phyloP scores from a whole-genome alignment of 2,329 filamentous ascomycete species.

The Lecanicillium sp. region DNA sequence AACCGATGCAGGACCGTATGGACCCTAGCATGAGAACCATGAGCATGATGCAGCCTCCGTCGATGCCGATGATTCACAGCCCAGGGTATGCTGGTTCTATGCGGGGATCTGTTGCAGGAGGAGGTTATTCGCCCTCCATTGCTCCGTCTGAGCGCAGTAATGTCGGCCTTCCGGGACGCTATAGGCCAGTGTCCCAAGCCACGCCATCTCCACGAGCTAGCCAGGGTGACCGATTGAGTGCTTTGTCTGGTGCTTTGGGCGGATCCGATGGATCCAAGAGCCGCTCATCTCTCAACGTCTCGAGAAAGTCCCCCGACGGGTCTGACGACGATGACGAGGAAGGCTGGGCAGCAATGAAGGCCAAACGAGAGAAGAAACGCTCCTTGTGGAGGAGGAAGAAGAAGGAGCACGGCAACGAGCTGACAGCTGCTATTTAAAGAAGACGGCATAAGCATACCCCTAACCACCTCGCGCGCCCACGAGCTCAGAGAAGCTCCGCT shows the following conservation, averaged over 20 bases:
- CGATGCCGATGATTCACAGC: constrained; percentile 35
- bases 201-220: constrained; percentile 23
- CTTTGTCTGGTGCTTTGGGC: constrained; percentile 24
- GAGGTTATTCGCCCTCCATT: constrained; percentile 78
- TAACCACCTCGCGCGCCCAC: neutral
- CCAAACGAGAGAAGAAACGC: constrained; percentile 60
- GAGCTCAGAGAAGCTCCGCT: too few species aligned
- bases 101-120: constrained; percentile 24
- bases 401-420: constrained; percentile 33
- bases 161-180: constrained; percentile 79
- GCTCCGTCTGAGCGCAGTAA: constrained; percentile 95
- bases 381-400: constrained; percentile 59
- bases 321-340: constrained; percentile 54
- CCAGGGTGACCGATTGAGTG: constrained; percentile 22
- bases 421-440: constrained; percentile 38
- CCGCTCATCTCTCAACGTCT: constrained; percentile 28
- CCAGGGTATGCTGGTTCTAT: constrained; percentile 23
- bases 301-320: constrained; percentile 29
- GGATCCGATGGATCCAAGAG: constrained; percentile 22
- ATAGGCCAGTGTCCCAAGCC: constrained; percentile 75
- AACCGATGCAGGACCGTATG: constrained; percentile 34
- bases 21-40: constrained; percentile 57
- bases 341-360: constrained; percentile 63
- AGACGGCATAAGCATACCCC: neutral
- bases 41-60: constrained; percentile 72